Evolutionary conservation across 495 filamentous ascomycete genomes (phyloP), one percentile per base, ranked within the genome.

Genomic region (Talaromyces proteolyticus): DNA sequence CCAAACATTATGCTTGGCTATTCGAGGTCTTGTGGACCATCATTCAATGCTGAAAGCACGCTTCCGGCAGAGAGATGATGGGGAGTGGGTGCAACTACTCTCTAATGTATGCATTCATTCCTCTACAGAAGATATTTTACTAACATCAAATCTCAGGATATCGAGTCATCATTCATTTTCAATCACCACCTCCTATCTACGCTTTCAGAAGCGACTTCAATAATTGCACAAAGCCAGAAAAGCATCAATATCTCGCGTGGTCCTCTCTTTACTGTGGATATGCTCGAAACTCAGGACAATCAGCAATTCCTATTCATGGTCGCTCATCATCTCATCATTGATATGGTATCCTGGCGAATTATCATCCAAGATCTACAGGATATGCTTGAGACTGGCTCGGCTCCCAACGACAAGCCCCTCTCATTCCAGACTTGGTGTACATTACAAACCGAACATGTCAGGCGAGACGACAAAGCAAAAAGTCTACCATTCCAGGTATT

Each of bases 11-110:
- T 59, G 67, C 2, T 66, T 70, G 3, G 82, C 84, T 1, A 52
- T 85, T 22, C 73, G 75, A 41, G 72, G 79, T 4, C 64, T 88
- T 21, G 77, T 86, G 10, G 62, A 64, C 1, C 81, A 78, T 19
- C 86, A 90, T 51, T 70, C 81, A 11, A 89, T 89, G 85, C 72
- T 90, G 44, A 73, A 84, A 34, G 78, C 78, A 17, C 81, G 85
- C 3, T 88, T 86, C 56, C 68, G 49, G 39, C 67, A 62, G 23
- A 44, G 45, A 1, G 42, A 29, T 4, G 52, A 59, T 43, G 66
- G 64, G n/a, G 57, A 50, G 1, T 78, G 75, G 74, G 58, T 67
- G 44, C 74, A 78, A 47, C 63, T 57, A 8, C 64, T 72, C 11
- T 65, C 58, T 2, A 58, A 58, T 18, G 63, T 72, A 54, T 22